A percentile compares a stretch with the other conserved stretches of the same genome.
Evolutionary conservation across 106 monocot genomes (phyloP).

Genomic region (Chionographis japonica): DNA sequence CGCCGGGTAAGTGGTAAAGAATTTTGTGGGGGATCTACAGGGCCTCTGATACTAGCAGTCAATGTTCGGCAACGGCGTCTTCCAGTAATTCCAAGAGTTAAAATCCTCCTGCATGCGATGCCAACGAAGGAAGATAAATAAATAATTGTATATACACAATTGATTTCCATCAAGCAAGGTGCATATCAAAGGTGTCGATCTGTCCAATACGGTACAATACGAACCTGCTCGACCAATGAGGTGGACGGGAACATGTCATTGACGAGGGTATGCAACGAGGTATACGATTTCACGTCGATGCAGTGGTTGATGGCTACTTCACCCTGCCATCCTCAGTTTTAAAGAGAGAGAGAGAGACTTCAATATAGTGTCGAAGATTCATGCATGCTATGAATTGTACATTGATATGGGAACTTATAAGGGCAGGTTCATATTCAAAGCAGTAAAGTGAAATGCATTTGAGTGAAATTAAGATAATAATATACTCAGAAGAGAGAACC

Average conservation of each 20-base stretch:
- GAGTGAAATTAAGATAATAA: too few species aligned
- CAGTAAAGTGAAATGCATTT: too few species aligned
- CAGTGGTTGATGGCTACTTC: conserved; percentile 81
- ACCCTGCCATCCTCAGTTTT: conserved; percentile 42
- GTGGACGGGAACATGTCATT: conserved; percentile 99
- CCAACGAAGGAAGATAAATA: neutral
- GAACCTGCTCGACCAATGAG: conserved; percentile 84
- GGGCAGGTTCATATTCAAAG: too few species aligned
- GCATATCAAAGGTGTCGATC: neutral
- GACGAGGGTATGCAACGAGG: conserved; percentile 82
- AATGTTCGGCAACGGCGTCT: conserved; percentile 55
- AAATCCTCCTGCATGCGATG: conserved; percentile 62
- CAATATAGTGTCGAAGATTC: too few species aligned
- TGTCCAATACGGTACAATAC: neutral
- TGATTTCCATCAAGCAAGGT: too few species aligned
- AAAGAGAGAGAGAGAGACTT: too few species aligned
- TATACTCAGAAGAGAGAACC: neutral
- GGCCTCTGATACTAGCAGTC: conserved; percentile 9
- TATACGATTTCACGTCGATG: conserved; percentile 86
- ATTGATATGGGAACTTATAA: too few species aligned
- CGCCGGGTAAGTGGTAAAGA: too few species aligned
- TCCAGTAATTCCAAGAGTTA: conserved; percentile 93
- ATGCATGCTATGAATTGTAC: neutral
- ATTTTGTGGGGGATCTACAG: too few species aligned
- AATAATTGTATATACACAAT: neutral